A percentile compares a stretch with the other conserved stretches of the same genome.
phyloP scores from a whole-genome alignment of 108 stramenopile genomes.

The Nitzschia sp. region DNA sequence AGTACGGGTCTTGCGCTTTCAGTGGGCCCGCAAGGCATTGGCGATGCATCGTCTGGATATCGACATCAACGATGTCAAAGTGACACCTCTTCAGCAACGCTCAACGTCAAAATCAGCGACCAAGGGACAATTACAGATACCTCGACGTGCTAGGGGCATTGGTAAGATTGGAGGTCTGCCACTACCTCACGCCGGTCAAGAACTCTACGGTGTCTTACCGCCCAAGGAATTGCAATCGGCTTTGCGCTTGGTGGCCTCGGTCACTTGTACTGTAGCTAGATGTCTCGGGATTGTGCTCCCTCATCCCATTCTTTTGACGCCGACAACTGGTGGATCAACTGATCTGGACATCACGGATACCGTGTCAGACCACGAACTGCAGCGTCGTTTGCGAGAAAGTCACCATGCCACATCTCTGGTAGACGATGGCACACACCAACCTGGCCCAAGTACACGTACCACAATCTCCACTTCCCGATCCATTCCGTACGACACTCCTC shows the following conservation, averaged over 20 bases:
- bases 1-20: slow-evolving; percentile 57
- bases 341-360: slow-evolving; percentile 30
- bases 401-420: slow-evolving; percentile 8
- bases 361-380: slow-evolving; percentile 16
- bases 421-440: neutral
- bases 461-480: neutral
- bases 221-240: slow-evolving; percentile 67
- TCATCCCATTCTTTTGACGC: slow-evolving; percentile 67
- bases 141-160: slow-evolving; percentile 58
- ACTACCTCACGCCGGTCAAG: slow-evolving; percentile 80
- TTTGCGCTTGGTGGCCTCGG: slow-evolving; percentile 69
- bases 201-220: slow-evolving; percentile 75
- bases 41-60: slow-evolving; percentile 74
- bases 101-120: slow-evolving; percentile 5
- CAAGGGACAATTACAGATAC: neutral
- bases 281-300: slow-evolving; percentile 77
- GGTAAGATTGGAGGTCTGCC: slow-evolving; percentile 80
- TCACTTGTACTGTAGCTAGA: slow-evolving; percentile 66
- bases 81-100: slow-evolving; percentile 26
- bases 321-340: neutral
- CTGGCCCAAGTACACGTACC: neutral
- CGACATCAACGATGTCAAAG: slow-evolving; percentile 41
- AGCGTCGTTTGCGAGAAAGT: slow-evolving; percentile 6
- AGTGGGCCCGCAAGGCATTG: slow-evolving; percentile 67
- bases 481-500: neutral